Evolutionary conservation across 768 basidiomycete genomes (phyloP), one percentile per base, ranked within the genome.

Genomic region (Collybia mongolica): DNA sequence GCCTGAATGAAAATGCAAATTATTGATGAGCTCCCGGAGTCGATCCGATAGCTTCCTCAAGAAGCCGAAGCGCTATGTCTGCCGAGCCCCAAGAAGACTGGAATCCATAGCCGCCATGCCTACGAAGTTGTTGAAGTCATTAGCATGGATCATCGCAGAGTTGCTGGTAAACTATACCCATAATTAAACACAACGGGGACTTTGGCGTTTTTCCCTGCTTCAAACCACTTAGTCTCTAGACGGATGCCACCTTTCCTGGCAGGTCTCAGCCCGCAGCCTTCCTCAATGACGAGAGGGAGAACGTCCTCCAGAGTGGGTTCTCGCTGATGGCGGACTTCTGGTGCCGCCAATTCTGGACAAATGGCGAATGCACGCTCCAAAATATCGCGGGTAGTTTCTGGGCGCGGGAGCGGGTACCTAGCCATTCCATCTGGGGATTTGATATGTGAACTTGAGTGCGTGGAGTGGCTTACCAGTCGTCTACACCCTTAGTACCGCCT

Each of bases 71-170:
- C 0, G 75, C 82, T 5, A 74, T 70, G 5, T 66, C 66, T 3
- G 86, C 86, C 5, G 77, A 81, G 1, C 81, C 85, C 84, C 84
- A 88, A 0, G 83, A 84, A 0, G 81, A 72, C 60, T 84, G 82
- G 56, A 76, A 89, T 1, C 85, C 86, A 60, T 77, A 79, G 7
- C 86, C 84, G 6, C 76, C 75, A 60, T 88, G 86, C 39, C 84
- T 84, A 32, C 7, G 0, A 32, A n/a, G 19, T 19, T 17, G 7
- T 6, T 32, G 14, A 15, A 1, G 9, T n/a, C 36, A 41, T 6
- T 15, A 40, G 24, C 17, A 2, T 6, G 22, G 9, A 28, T 26
- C 12, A 7, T 9, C 18, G 42, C n/a, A 28, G 20, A 42, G 46
- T 3, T 42, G 41, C 36, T 14, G 32, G 44, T n/a, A 18, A 37